Evolutionary conservation across 352 stramenopile genomes (phyloP), one percentile per base, ranked within the genome.

Genomic region (Pythium brassicae): DNA sequence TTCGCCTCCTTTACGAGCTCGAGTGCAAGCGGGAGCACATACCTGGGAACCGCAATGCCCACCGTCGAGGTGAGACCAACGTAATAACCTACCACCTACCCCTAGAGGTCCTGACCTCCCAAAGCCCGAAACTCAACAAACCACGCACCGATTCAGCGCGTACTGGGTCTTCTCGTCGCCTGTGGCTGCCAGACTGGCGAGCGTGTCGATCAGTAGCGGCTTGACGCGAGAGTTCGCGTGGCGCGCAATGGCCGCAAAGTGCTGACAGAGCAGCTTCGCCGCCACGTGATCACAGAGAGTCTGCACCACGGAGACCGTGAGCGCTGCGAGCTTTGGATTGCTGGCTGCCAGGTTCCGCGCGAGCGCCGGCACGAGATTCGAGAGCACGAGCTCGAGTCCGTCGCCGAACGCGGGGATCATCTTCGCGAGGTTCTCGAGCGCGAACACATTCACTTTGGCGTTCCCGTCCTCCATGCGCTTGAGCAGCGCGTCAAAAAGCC

Each of bases 391-490:
- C 25, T 87, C 83, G 61, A 90, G 72, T 9, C 71, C 69, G 44
- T 68, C 71, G 4, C 74, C 76, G 6, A 94, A 39, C 11, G 61
- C 57, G 4, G 71, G 66, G 1, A 90, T 72, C 17, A 90, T 78
- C 17, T 56, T 53, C 2, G 77, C 59, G 35, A 94, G 71, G 6
- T 66, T 65, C 48, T 92, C 78, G 32, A 94, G 69, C 12, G 76
- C 66, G 7, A 85, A 63, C 19, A 78, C 67, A 10, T 70, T 79
- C 19, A 94, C 81, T 58, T 90, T 91, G 23, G 81, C 65, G 44
- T 93, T 93, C 32, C 78, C 80, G 37, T 94, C 81, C 37, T 90
- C 79, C 46, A 89, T 63, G 27, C 83, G 72, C 54, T 89, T 89
- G 50, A 80, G 65, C 10, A 94, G 52, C 32, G 57, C 35, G 59